Evolutionary conservation across 2,329 filamentous ascomycete species (phyloP), one percentile per base, ranked within the genome.

Genomic region (Paecilomyces niveus): DNA sequence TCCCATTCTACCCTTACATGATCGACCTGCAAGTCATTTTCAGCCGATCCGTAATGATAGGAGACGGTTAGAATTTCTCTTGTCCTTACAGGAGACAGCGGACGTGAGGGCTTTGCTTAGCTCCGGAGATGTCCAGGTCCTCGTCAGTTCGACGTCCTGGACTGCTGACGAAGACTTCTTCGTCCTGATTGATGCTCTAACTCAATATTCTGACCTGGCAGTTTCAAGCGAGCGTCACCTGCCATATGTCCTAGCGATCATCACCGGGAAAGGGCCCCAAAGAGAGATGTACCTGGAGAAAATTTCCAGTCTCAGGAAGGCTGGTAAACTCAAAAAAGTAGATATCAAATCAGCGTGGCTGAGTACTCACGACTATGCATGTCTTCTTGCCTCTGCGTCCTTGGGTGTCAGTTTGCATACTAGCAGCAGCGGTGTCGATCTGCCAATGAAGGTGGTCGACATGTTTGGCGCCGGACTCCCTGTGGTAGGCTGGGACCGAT

Each of bases 381-480:
- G 80, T 0, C 81, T 99, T 3, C 85, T 99, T 31, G 89, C 88
- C 10, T 88, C 88, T 52, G 92, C 94, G 2, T 93, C 97, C 67
- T 79, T 99, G 0, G 94, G 94, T 9, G 85, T 99, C 24, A 96
- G 90, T 58, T 79, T 99, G 26, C 94, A 99, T 76, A 96, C 86
- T 63, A 97, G 92, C 13, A 95, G 89, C 64, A 96, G 91, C 2
- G 94, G 94, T 1, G 92, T 99, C 0, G 94, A 99, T 74, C 79
- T 99, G 21, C 94, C 94, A 0, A 99, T 99, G 94, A 99, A 99
- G 76, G 92, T 99, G 0, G 92, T 99, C 13, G 94, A 99, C 72
- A 97, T 99, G 92, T 97, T 99, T 72, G 94, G 94, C 2, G 89
- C 92, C 0, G 94, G 93, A 0, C 78, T 99, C 29, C 94, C 94